A percentile compares a stretch with the other conserved stretches of the same genome.
Evolutionary conservation across 495 filamentous ascomycete species (phyloP).

Genomic region (Aspergillus sclerotioniger): DNA sequence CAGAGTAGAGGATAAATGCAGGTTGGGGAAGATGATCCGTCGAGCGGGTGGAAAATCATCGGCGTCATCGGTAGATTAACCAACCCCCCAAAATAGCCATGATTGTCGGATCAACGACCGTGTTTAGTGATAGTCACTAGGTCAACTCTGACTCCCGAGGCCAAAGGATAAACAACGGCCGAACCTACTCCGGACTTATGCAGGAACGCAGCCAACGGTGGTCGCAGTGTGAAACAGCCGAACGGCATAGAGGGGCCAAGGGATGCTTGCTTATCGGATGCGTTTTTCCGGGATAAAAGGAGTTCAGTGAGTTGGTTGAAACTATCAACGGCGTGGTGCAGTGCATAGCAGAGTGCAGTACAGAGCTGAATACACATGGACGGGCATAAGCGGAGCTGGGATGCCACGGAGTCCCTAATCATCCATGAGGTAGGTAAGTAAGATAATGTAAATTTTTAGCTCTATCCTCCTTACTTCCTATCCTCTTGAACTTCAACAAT

Average conservation of each 20-base stretch:
- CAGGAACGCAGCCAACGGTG: conserved; percentile 7
- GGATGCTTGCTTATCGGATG: neutral
- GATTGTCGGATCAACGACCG: neutral
- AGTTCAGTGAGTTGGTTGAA: neutral
- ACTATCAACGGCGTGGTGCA: neutral
- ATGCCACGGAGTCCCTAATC: neutral
- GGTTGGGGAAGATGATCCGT: neutral
- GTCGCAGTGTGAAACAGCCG: conserved; percentile 6
- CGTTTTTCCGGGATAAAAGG: neutral
- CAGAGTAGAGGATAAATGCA: too few species aligned
- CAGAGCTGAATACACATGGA: too few species aligned
- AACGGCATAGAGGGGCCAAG: conserved; percentile 6
- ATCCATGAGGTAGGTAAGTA: neutral
- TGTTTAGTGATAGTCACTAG: neutral
- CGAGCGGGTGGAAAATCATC: conserved; percentile 5
- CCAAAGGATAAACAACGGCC: neutral
- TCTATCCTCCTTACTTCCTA: neutral
- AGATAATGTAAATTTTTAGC: neutral
- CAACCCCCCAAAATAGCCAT: conserved; percentile 1
- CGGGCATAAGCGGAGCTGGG: neutral
- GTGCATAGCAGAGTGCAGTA: too few species aligned
- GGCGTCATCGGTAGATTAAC: conserved; percentile 1
- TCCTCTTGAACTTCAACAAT: neutral
- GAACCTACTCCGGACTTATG: conserved; percentile 1
- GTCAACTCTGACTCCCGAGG: neutral